Percentiles rank a stretch among this genome's conserved stretches.
Conservation (phyloP, 1,284 basidiomycete genomes). For the Neolentinus lepideus region DNA sequence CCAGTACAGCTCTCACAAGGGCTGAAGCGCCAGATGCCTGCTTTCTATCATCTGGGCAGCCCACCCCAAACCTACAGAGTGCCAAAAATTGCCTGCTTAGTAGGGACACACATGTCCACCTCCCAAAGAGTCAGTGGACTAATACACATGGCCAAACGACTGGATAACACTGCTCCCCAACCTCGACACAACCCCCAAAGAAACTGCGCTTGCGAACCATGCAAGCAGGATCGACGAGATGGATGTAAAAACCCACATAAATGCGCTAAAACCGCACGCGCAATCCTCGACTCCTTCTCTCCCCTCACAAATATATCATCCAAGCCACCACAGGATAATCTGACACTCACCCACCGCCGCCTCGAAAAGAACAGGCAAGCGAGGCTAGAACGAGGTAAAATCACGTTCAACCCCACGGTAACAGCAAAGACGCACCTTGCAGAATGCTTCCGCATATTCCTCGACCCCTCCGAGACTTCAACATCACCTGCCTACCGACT, state of each 20-base stretch:
- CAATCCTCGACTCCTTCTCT: background rate
- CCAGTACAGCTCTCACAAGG: background rate
- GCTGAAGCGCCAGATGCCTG: background rate
- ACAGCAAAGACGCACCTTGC: background rate
- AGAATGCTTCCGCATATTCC: slow-evolving; percentile 1
- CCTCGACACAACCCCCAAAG: background rate
- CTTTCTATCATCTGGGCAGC: background rate
- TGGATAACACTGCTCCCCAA: slow-evolving; percentile 5
- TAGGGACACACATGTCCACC: background rate
- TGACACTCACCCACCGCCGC: background rate
- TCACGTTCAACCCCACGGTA: slow-evolving; percentile 1
- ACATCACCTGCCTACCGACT: background rate
- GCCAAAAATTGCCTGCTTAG: background rate
- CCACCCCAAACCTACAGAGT: background rate
- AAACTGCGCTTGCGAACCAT: background rate
- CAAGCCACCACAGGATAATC: background rate
- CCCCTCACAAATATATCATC: slow-evolving; percentile 3
- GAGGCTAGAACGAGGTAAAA: background rate
- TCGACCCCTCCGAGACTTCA: background rate
- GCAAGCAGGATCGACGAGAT: background rate
- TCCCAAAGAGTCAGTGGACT: no score
- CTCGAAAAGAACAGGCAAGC: background rate
- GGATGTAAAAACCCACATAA: slow-evolving; percentile 6
- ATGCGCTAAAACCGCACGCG: background rate
- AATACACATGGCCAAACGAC: no score